Percentiles rank a stretch among this genome's conserved stretches.
Evolutionary conservation across 768 basidiomycete species (phyloP).

Genomic region (Tulasnella sp.): DNA sequence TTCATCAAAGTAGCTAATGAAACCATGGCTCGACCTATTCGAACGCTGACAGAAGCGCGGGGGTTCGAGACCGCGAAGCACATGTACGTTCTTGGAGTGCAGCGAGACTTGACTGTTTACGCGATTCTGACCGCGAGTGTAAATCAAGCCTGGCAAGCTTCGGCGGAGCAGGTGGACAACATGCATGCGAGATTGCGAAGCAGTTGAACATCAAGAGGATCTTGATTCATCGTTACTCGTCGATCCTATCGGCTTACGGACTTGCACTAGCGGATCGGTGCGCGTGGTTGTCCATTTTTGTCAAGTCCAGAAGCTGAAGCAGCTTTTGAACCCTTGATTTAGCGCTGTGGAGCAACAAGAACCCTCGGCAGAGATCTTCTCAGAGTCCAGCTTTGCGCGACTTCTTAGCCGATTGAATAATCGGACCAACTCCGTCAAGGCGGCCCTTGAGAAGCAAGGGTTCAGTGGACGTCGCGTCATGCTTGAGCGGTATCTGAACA

Average conservation of each 20-base stretch:
- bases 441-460: slow-evolving; percentile 72
- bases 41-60: slow-evolving; percentile 83
- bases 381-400: slow-evolving; percentile 48
- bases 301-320: slow-evolving; percentile 10
- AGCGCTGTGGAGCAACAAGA: slow-evolving; percentile 87
- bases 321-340: neutral
- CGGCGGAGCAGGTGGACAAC: slow-evolving; percentile 87
- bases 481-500: slow-evolving; percentile 80
- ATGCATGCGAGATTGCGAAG: slow-evolving; percentile 87
- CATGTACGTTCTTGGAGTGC: slow-evolving; percentile 39
- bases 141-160: slow-evolving; percentile 70
- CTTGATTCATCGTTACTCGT: slow-evolving; percentile 85
- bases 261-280: slow-evolving; percentile 82
- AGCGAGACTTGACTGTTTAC: neutral
- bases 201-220: slow-evolving; percentile 84
- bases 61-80: slow-evolving; percentile 81
- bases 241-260: slow-evolving; percentile 89
- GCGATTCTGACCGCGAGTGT: neutral
- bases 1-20: slow-evolving; percentile 97
- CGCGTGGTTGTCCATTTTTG: slow-evolving; percentile 32
- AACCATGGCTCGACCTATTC: slow-evolving; percentile 92
- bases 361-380: slow-evolving; percentile 78
- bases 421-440: slow-evolving; percentile 56
- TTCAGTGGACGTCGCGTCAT: slow-evolving; percentile 65
- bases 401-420: slow-evolving; percentile 66